phyloP scores from a whole-genome alignment of 345 rosid species.

The Rhizophora mangle region DNA sequence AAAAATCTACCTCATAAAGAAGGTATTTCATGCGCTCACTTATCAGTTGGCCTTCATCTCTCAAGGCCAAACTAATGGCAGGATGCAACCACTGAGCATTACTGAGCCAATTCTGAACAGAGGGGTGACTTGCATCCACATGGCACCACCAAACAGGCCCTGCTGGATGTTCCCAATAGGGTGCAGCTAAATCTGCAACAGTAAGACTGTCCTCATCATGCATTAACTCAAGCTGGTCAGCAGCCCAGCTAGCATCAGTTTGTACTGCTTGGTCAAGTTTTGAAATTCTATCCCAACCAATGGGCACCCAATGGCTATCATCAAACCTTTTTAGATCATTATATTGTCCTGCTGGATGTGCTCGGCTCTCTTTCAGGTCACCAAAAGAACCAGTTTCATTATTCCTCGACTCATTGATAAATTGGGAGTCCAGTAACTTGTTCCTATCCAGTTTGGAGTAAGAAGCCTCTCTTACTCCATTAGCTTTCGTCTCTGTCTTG shows the following conservation, averaged over 20 bases:
- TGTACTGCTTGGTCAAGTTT: constrained; percentile 65
- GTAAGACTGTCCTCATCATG: constrained; percentile 62
- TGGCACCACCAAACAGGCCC: constrained; percentile 99
- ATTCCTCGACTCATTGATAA: constrained; percentile 21
- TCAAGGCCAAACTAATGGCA: constrained; percentile 82
- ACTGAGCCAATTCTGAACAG: constrained; percentile 61
- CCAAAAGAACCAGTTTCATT: constrained; percentile 31
- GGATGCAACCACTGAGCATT: constrained; percentile 96
- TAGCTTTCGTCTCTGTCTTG: constrained; percentile 17
- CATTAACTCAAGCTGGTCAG: constrained; percentile 41
- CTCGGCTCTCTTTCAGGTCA: constrained; percentile 34
- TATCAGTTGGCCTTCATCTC: constrained; percentile 79
- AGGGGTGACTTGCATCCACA: constrained; percentile 55
- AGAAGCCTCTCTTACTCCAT: constrained; percentile 30
- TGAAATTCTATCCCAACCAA: constrained; percentile 87
- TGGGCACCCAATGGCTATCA: constrained; percentile 75
- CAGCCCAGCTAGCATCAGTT: constrained; percentile 63
- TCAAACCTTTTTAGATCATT: constrained; percentile 40
- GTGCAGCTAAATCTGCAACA: constrained; percentile 89
- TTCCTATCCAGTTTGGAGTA: constrained; percentile 20
- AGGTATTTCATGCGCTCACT: constrained; percentile 96
- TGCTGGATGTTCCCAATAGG: constrained; percentile 86
- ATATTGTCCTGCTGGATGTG: constrained; percentile 34
- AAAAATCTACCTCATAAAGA: constrained; percentile 64
- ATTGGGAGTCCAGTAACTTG: constrained; percentile 28